Conservation (phyloP, 371 early-diverging fungal genomes). For the Mucor circinelloides region DNA sequence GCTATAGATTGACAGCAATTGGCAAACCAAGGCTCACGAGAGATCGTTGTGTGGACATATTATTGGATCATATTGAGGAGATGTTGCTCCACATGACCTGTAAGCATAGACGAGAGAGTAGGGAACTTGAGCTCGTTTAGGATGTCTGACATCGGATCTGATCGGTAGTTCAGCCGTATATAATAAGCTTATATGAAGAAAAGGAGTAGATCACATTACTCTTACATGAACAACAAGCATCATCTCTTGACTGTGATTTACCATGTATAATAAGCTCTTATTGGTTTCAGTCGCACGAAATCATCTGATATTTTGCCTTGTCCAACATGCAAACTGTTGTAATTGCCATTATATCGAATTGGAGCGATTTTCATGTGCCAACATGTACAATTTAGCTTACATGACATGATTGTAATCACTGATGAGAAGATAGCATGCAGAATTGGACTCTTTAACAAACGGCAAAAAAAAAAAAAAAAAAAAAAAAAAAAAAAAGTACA, state of each 20-base stretch:
- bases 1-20: background rate
- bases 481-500: background rate
- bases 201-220: background rate
- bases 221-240: background rate
- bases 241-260: too few species aligned
- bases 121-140: too few species aligned
- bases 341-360: background rate
- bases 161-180: conserved; percentile 1
- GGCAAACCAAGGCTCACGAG: background rate
- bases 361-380: background rate
- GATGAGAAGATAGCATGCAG: background rate
- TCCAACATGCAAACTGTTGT: background rate
- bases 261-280: background rate
- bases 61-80: background rate
- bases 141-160: conserved; percentile 13
- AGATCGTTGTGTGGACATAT: background rate
- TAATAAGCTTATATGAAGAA: background rate
- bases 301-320: conserved; percentile 1
- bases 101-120: too few species aligned
- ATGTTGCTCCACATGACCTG: background rate
- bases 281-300: background rate
- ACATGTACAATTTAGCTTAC: background rate
- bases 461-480: background rate
- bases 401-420: background rate
- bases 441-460: background rate